These are phyloP conservation scores for Azolla pinnata DNA, from an alignment of 75 land plant species.

Conservation along the genomic window DNA sequence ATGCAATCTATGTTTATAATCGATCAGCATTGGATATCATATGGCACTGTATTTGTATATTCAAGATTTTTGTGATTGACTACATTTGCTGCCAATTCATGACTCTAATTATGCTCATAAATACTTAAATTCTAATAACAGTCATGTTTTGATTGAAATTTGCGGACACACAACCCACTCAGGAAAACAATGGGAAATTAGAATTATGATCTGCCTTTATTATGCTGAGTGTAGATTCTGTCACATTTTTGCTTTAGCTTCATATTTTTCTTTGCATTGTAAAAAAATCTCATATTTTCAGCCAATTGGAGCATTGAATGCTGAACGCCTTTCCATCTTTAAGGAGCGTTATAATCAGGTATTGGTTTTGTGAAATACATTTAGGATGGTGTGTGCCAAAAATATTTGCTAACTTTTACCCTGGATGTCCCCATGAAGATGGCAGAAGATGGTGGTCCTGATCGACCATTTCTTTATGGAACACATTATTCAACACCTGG, in stretches of 20 bases:
- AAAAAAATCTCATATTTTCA: slow-evolving; percentile 9
- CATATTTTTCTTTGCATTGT: no score
- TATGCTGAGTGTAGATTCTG: no score
- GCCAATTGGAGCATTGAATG: slow-evolving; percentile 47
- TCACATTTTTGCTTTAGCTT: no score
- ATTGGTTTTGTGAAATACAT: no score
- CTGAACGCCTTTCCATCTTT: slow-evolving; percentile 29
- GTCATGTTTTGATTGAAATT: no score
- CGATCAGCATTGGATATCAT: no score
- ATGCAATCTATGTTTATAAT: no score
- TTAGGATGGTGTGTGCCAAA: slow-evolving; percentile 1
- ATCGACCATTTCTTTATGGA: slow-evolving; percentile 39
- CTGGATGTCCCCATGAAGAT: slow-evolving; percentile 20
- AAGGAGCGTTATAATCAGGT: slow-evolving; percentile 35
- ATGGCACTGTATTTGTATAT: no score
- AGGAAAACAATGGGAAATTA: not conserved
- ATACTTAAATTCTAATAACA: no score
- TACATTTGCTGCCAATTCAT: no score
- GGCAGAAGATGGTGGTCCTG: slow-evolving; percentile 17
- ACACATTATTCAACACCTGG: slow-evolving; percentile 51
- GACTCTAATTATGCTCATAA: no score
- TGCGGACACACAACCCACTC: not conserved
- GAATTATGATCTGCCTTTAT: not conserved
- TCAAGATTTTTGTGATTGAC: no score
- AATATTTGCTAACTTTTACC: not conserved